A percentile compares a stretch with the other conserved stretches of the same genome.
These are phyloP conservation scores for Tetrastigma voinierianum DNA, from an alignment of 164 flowering plant species.

Conservation along the genomic window DNA sequence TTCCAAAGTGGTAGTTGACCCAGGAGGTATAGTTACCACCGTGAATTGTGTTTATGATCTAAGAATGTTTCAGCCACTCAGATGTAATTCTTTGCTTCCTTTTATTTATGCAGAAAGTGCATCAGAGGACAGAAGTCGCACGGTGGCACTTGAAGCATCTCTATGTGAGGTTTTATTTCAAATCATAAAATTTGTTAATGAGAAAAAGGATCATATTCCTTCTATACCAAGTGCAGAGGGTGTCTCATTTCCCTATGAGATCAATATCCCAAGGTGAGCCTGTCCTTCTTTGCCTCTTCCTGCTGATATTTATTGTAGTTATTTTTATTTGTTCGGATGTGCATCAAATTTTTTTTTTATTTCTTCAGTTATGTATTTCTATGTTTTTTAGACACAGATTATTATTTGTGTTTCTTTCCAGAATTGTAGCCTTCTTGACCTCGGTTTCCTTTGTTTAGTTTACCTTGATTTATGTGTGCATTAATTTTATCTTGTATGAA, in stretches of 20 bases:
- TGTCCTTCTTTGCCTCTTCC: neutral
- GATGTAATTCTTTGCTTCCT: neutral
- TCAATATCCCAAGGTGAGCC: conserved; percentile 78
- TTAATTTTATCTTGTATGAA: too few relatives aligned
- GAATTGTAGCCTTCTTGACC: too few relatives aligned
- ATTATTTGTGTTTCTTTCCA: too few relatives aligned
- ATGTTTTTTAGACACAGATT: too few relatives aligned
- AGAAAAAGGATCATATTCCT: conserved; percentile 95
- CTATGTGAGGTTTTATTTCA: conserved; percentile 89
- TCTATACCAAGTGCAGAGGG: conserved; percentile 71
- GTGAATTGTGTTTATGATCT: neutral
- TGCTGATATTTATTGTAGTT: neutral
- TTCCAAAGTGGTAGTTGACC: conserved; percentile 65
- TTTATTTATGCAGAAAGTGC: conserved; percentile 46
- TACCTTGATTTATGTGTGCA: too few relatives aligned
- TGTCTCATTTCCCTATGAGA: conserved; percentile 84
- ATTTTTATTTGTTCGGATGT: too few relatives aligned
- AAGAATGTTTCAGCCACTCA: neutral
- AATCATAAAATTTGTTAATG: conserved; percentile 91
- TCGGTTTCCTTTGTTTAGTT: too few relatives aligned
- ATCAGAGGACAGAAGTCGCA: conserved; percentile 66
- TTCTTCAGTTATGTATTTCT: too few relatives aligned
- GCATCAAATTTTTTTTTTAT: too few relatives aligned
- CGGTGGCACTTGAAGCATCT: conserved; percentile 75
- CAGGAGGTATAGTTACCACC: conserved; percentile 55